These are phyloP conservation scores for Solanum ossicruentum DNA, from an alignment of 257 asterid genomes.

Conservation along the genomic window DNA sequence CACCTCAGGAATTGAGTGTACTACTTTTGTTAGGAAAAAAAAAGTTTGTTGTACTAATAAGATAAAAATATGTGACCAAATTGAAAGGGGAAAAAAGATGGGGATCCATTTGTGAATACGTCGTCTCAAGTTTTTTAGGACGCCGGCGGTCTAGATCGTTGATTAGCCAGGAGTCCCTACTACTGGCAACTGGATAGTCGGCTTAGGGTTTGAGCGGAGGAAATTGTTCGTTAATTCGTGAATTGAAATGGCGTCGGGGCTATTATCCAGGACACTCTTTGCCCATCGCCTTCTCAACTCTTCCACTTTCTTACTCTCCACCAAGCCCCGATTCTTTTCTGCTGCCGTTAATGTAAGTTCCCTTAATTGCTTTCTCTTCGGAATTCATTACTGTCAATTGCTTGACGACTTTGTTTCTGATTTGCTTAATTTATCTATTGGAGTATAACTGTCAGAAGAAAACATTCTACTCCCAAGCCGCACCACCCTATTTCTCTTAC, in stretches of 20 bases:
- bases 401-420: neutral
- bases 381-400: neutral
- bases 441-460: conserved; percentile 26
- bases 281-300: conserved; percentile 32
- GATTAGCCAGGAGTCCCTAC: neutral
- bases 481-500: conserved; percentile 23
- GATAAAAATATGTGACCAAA: neutral
- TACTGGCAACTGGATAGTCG: neutral
- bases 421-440: neutral
- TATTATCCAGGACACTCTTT: conserved; percentile 46
- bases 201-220: neutral
- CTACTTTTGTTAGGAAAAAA: neutral
- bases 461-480: conserved; percentile 9
- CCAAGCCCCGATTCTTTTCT: conserved; percentile 18
- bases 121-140: neutral
- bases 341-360: conserved; percentile 28
- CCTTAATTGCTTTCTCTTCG: neutral
- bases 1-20: too few species aligned
- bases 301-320: conserved; percentile 5
- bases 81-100: neutral
- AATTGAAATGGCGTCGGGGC: conserved; percentile 52
- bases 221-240: neutral
- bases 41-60: neutral
- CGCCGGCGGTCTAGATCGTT: neutral
- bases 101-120: neutral